Percentiles rank a stretch among this genome's conserved stretches.
These are phyloP conservation scores for Mycosphaerella arachidis DNA, from an alignment of 2,329 filamentous ascomycete genomes.

Conservation along the genomic window DNA sequence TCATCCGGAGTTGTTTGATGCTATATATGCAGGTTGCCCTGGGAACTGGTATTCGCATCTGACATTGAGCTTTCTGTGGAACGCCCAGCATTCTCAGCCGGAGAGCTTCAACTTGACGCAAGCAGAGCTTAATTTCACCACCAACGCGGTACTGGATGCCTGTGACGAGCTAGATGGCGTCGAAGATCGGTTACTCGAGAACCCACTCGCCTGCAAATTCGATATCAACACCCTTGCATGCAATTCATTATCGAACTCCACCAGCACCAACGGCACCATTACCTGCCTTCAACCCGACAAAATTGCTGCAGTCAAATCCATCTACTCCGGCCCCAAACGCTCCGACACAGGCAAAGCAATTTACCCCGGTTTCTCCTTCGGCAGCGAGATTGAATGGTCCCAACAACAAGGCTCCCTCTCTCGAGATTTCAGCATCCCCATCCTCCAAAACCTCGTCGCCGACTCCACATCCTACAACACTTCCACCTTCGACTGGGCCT, in stretches of 20 bases:
- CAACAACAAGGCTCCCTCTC: slow-evolving; percentile 35
- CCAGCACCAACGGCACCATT: slow-evolving; percentile 2
- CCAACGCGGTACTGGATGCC: too few relatives aligned
- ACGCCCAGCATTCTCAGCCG: too few relatives aligned
- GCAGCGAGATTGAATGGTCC: slow-evolving; percentile 39
- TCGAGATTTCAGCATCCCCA: slow-evolving; percentile 35
- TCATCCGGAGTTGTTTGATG: too few relatives aligned
- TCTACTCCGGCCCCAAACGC: slow-evolving; percentile 33
- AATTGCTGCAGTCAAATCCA: slow-evolving; percentile 29
- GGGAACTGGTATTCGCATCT: too few relatives aligned
- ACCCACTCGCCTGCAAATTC: slow-evolving; percentile 37
- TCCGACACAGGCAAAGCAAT: slow-evolving; percentile 24
- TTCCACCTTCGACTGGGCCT: slow-evolving; percentile 36
- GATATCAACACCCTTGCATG: slow-evolving; percentile 33
- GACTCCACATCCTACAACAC: slow-evolving; percentile 36
- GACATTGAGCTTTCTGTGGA: too few relatives aligned
- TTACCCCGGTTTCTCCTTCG: slow-evolving; percentile 41
- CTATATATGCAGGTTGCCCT: too few relatives aligned
- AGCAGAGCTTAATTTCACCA: too few relatives aligned
- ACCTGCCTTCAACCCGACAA: slow-evolving; percentile 34
- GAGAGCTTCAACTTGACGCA: too few relatives aligned
- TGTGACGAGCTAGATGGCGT: too few relatives aligned
- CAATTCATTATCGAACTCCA: not conserved
- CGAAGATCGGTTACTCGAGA: slow-evolving; percentile 37
- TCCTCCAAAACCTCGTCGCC: slow-evolving; percentile 43